phyloP scores from a whole-genome alignment of 2,329 filamentous ascomycete genomes.

The Tolypocladium endophyticum region DNA sequence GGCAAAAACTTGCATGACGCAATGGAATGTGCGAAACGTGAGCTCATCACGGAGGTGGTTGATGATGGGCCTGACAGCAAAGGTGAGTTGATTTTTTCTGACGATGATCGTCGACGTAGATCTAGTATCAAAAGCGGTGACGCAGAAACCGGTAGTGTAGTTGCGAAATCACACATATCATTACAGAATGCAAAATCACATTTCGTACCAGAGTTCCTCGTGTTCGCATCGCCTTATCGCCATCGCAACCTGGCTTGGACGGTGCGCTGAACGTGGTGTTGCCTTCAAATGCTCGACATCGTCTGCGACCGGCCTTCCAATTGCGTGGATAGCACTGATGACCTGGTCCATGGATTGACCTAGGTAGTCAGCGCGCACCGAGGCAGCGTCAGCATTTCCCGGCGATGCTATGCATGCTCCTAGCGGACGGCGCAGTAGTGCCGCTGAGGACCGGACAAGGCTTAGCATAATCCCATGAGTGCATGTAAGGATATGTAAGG shows the following conservation, averaged over 20 bases:
- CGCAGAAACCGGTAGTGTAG: neutral
- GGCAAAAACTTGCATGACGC: neutral
- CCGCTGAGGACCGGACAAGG: neutral
- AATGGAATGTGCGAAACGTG: neutral
- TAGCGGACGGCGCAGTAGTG: neutral
- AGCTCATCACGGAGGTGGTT: neutral
- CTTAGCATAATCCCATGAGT: neutral
- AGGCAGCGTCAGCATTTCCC: too few species aligned
- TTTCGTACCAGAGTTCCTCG: neutral
- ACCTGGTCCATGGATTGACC: too few species aligned
- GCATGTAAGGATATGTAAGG: neutral
- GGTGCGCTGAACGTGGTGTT: neutral
- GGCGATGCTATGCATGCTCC: neutral
- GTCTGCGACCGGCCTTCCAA: neutral
- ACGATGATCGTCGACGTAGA: neutral
- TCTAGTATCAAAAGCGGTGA: neutral
- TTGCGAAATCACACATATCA: neutral
- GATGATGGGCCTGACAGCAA: neutral
- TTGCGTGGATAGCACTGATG: too few species aligned
- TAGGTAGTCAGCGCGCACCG: neutral
- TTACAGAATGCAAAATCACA: neutral
- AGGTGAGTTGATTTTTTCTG: neutral
- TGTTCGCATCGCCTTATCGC: neutral
- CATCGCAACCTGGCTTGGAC: neutral
- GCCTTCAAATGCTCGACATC: neutral